Evolutionary conservation across 768 basidiomycete genomes (phyloP).

Genomic region (Amanita phalloides): DNA sequence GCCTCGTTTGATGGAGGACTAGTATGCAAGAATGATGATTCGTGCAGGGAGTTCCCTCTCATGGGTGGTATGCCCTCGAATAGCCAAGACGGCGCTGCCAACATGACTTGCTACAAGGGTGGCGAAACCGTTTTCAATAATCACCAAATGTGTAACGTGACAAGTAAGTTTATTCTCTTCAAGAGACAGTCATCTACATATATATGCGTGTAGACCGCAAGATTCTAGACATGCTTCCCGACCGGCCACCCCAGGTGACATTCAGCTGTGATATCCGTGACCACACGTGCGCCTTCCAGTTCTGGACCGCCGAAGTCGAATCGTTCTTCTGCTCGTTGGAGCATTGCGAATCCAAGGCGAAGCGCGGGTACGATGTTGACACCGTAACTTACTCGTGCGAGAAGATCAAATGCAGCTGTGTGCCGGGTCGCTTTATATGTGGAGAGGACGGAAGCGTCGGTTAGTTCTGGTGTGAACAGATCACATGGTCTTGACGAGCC

Average conservation of each 20-base stretch:
- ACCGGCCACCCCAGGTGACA: slow-evolving; percentile 92
- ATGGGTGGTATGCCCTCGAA: slow-evolving; percentile 23
- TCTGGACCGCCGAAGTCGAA: slow-evolving; percentile 93
- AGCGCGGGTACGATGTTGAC: slow-evolving; percentile 52
- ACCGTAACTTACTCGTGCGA: slow-evolving; percentile 72
- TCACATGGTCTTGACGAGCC: not conserved
- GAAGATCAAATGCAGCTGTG: slow-evolving; percentile 77
- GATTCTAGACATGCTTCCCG: slow-evolving; percentile 87
- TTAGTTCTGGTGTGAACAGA: not conserved
- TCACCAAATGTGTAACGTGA: slow-evolving; percentile 97
- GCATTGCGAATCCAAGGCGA: slow-evolving; percentile 42
- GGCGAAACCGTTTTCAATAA: slow-evolving; percentile 92
- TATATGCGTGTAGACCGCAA: slow-evolving; percentile 36
- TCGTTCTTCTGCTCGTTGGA: slow-evolving; percentile 92
- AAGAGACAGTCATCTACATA: slow-evolving; percentile 31
- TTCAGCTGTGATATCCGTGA: slow-evolving; percentile 73
- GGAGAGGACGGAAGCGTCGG: slow-evolving; percentile 92
- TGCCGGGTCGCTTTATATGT: slow-evolving; percentile 86
- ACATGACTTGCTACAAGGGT: slow-evolving; percentile 34
- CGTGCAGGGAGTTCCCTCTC: slow-evolving; percentile 57
- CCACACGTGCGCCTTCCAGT: slow-evolving; percentile 84
- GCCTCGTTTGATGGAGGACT: not conserved
- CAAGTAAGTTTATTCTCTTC: slow-evolving; percentile 49
- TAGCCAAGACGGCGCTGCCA: slow-evolving; percentile 26
- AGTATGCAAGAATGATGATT: slow-evolving; percentile 82